phyloP scores from a whole-genome alignment of 2,329 filamentous ascomycete species.

The Orbilia javanica region DNA sequence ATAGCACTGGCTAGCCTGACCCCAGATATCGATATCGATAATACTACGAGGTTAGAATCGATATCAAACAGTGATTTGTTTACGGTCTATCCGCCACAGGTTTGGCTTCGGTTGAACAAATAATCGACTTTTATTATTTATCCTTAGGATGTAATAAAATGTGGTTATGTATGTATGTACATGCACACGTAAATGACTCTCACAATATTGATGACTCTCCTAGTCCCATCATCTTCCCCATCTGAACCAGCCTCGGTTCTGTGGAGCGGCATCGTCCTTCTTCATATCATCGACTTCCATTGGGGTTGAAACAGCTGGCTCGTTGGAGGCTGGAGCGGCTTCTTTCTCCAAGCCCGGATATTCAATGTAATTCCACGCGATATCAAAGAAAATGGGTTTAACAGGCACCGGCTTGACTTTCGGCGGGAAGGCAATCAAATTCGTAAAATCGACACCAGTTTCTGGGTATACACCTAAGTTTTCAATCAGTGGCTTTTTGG shows the following conservation, averaged over 20 bases:
- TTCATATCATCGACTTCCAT: slow-evolving; percentile 61
- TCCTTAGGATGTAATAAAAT: background rate
- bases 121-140: slow-evolving; percentile 5
- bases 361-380: slow-evolving; percentile 97
- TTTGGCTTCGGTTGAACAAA: background rate
- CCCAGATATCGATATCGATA: background rate
- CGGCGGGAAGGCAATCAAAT: slow-evolving; percentile 88
- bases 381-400: slow-evolving; percentile 95
- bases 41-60: too few relatives aligned
- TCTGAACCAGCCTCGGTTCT: slow-evolving; percentile 60
- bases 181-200: background rate
- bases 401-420: slow-evolving; percentile 85
- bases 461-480: slow-evolving; percentile 80
- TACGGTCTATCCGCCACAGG: background rate
- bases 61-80: too few relatives aligned
- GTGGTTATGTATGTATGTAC: background rate
- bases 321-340: slow-evolving; percentile 42
- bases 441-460: slow-evolving; percentile 78
- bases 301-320: slow-evolving; percentile 17
- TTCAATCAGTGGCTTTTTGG: slow-evolving; percentile 77
- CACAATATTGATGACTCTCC: background rate
- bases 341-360: slow-evolving; percentile 75
- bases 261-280: slow-evolving; percentile 46
- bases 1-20: too few relatives aligned
- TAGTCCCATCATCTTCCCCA: slow-evolving; percentile 60